Evolutionary conservation across 176 grass and related monocot genomes (phyloP).

Genomic region (Phyllostachys edulis): DNA sequence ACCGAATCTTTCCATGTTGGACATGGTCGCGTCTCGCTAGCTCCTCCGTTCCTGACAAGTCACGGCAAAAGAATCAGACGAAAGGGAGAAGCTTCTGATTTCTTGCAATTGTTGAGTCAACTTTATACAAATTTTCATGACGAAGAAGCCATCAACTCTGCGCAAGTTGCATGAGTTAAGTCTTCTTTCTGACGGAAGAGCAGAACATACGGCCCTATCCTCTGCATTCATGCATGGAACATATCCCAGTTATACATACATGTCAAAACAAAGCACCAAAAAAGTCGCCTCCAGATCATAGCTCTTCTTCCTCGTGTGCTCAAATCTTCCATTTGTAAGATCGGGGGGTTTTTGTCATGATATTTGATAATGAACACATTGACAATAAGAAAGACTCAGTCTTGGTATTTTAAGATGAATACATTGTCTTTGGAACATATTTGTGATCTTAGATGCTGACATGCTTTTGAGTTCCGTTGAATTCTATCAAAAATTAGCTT

Average conservation of each 20-base stretch:
- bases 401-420: too few relatives aligned
- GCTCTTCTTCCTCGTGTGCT: neutral
- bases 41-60: neutral
- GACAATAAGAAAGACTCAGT: too few relatives aligned
- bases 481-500: too few relatives aligned
- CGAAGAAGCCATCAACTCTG: neutral
- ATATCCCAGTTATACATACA: neutral
- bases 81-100: neutral
- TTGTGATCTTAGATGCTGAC: too few relatives aligned
- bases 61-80: neutral
- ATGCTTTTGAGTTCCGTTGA: too few relatives aligned
- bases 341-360: too few relatives aligned
- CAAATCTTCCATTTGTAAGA: too few relatives aligned
- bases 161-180: slow-evolving; percentile 26
- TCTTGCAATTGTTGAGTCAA: neutral
- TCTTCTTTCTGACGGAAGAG: neutral
- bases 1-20: neutral
- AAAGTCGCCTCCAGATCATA: neutral
- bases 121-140: neutral
- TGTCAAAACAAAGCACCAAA: neutral
- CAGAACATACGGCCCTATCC: neutral
- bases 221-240: neutral
- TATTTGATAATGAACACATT: too few relatives aligned
- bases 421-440: too few relatives aligned
- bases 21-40: neutral